Base-by-base conservation (phyloP, 1,284 basidiomycete species). In the Puccinia horiana region DNA sequence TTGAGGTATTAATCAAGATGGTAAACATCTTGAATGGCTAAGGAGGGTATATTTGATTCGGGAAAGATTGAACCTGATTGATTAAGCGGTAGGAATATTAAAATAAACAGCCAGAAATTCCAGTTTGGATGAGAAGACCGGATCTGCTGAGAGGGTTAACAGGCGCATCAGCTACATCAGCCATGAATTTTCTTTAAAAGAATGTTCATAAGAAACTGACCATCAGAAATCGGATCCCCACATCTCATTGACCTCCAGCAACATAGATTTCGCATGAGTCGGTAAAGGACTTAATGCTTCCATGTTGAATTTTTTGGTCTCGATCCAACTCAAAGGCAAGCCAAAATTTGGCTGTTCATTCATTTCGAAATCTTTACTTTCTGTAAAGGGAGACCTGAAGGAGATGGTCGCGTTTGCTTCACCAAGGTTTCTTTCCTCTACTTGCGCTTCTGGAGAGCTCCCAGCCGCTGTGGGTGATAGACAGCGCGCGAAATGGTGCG, bases 371-470 rank as follows among this genome's bases (percentile, higher is more conserved):
- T 77, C 47, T 6, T 77, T 49, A 42, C 37, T 49, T 52, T 65
- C 61, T 35, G 40, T 16, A 42, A 77, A 77, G 58, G 56, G 75
- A 14, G 75, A 77, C 56, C 75, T 65, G n/a, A 77, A 65, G 26
- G 11, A 42, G 23, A 65, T 77, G 26, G 56, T 47, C 18, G 54
- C 18, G 44, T 65, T 63, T 32, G 12, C 14, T 35, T 65, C 61
- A 42, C 44, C 42, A 16, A 49, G 2, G 14, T 49, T 52, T 14
- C 47, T 47, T 65, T 35, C 61, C 35, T 77, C 75, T 8, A 65
- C 16, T 67, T 63, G 56, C 14, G 47, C 61, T 40, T 63, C 75
- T 35, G 61, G 61, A 35, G 75, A 65, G 40, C 58, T 52, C 20
- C 42, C 58, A 20, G 40, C 49, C 8, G 52, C 40, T 9, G 40